A percentile compares a stretch with the other conserved stretches of the same genome.
Conservation (phyloP, 108 stramenopile genomes). For the Bacterosira constricta region DNA sequence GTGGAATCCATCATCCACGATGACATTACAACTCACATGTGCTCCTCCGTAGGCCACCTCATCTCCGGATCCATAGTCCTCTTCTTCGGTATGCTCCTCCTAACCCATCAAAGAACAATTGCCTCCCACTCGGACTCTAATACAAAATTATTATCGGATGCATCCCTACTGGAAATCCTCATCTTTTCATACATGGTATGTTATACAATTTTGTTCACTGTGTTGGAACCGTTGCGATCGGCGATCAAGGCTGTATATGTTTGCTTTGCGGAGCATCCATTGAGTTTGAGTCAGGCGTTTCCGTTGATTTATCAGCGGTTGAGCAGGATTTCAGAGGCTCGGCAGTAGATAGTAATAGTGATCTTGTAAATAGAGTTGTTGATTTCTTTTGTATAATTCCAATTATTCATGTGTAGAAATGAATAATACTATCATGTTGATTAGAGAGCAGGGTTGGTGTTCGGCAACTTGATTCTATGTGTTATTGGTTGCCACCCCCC, state of each 20-base stretch:
- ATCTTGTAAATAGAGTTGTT: too few species aligned
- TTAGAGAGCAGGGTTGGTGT: too few species aligned
- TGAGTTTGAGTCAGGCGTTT: conserved; percentile 77
- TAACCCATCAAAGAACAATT: conserved; percentile 52
- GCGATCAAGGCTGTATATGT: conserved; percentile 85
- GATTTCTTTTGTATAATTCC: too few species aligned
- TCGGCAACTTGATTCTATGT: too few species aligned
- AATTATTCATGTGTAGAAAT: too few species aligned
- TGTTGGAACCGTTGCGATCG: conserved; percentile 85
- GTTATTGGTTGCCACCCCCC: too few species aligned
- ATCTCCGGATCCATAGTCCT: conserved; percentile 68
- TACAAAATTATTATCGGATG: conserved; percentile 53
- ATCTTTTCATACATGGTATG: conserved; percentile 71
- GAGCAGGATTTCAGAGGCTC: conserved; percentile 70
- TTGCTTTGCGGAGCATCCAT: conserved; percentile 84
- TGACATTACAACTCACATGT: conserved; percentile 84
- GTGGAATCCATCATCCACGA: conserved; percentile 85
- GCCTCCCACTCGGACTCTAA: conserved; percentile 17
- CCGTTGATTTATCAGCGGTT: conserved; percentile 85
- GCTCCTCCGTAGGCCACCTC: conserved; percentile 63
- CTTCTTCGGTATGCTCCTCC: conserved; percentile 60
- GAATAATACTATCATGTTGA: too few species aligned
- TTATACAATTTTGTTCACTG: conserved; percentile 82
- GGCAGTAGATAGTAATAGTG: background rate
- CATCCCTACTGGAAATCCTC: conserved; percentile 63